Base-by-base conservation (phyloP, 306 rosid species). In the Sicyos baderoa region DNA sequence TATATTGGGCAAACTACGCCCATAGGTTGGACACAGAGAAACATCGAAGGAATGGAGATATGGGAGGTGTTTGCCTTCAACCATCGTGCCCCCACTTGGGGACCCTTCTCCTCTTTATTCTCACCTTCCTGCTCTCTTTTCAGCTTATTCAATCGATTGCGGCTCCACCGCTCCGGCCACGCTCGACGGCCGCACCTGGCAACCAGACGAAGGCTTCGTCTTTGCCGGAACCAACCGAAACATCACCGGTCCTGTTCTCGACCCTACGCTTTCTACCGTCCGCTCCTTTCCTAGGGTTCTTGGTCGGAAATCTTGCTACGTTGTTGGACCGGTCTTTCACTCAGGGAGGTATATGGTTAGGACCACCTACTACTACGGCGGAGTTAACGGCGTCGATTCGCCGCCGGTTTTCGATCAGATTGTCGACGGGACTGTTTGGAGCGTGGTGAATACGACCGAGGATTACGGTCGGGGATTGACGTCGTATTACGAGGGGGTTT, bases 401-500 rank as follows among this genome's bases (percentile, higher is more conserved):
- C 99, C 95, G 2, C 95, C 97, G 56, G 91, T 84, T 47, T 94
- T 90, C 67, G 99, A 90, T 59, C 99, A 88, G 85, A 89, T 88
- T 58, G 79, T 93, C 13, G 99, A 90, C 17, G 97, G 96, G 14
- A 93, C 97, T 10, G 17, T 86, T 12, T 93, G 99, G 99, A 75
- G 73, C 62, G 84, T 84, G n/a, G n/a, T n/a, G n/a, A n/a, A n/a
- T n/a, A n/a, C n/a, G n/a, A n/a, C n/a, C n/a, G n/a, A n/a, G n/a
- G n/a, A n/a, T n/a, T n/a, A n/a, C n/a, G n/a, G n/a, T n/a, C n/a
- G n/a, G n/a, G n/a, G n/a, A n/a, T n/a, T n/a, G n/a, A n/a, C n/a
- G n/a, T n/a, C n/a, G n/a, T n/a, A n/a, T n/a, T n/a, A n/a, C n/a
- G n/a, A n/a, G n/a, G n/a, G 35, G 56, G 80, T 94, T 35, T 94